Evolutionary conservation across 306 rosid species (phyloP), one percentile per base, ranked within the genome.

Genomic region (Cicer bijugum): DNA sequence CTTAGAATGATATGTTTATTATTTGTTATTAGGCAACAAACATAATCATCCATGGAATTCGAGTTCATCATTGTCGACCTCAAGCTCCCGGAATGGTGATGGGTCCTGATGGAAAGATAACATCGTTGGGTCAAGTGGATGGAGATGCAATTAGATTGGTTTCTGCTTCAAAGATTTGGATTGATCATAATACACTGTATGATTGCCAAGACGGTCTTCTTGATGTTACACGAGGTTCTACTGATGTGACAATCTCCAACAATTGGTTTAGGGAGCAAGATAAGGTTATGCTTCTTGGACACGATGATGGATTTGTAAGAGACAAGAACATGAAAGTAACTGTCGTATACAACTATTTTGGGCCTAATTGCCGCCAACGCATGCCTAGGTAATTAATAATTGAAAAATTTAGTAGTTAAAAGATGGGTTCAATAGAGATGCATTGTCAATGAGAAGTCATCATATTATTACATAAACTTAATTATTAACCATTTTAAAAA

Each of bases 71-170:
- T 16, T 75, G 78, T 14, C 28, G 1, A 72, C 69, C 81, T 35
- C 84, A 81, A 75, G 74, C 4, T 45, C 64, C 77, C 3, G 84
- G 84, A 20, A n/a, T 70, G 63, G 81, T 81, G 46, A 63, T 81
- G 81, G 84, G 74, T 6, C 58, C 35, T 7, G 37, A 70, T n/a
- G 84, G 81, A 37, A 75, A 69, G 38, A 44, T 75, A 1, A 63
- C 64, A 0, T 3, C 64, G 7, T 16, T 81, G 42, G 69, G 78
- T 14, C 70, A 70, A 0, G 84, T 75, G 0, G 84, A 81, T 23
- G 84, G 84, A 20, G 84, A 76, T 59, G 81, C 81, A 12, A 69
- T 81, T 2, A 61, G 81, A 81, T 38, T 81, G 56, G 81, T 81
- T 19, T 70, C 81, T 0, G 84, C 84, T 76, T 70, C 84, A 0